Base-by-base conservation (phyloP, 2,329 filamentous ascomycete species). In the Hirsutella rhossiliensis region DNA sequence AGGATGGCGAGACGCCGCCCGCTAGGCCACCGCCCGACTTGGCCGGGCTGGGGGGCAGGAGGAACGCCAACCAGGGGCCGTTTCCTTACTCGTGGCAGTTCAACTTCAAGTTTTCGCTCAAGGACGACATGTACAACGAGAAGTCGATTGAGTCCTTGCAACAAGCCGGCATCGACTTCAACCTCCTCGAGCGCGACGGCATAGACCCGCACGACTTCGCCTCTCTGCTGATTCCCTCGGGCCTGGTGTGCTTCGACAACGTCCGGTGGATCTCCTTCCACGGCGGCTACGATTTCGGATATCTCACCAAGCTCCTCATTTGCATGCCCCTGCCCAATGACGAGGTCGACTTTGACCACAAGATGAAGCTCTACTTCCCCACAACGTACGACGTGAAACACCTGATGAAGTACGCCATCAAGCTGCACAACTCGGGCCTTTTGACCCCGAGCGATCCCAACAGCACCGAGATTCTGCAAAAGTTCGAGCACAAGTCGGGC, bases 221-320 rank as follows among this genome's bases (percentile, higher is more conserved):
- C 4, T 79, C 89, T 2, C 72, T 95, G 27, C 74, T 98, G 48
- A 94, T 94, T 45, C 89, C 86, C 41, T 97, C 92, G 2, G 92
- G 92, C 9, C 75, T 98, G 39, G 87, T 94, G 12, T 83, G 92
- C 56, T 80, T 86, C 51, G 82, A 92, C 34, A 81, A 94, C 46
- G 85, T 96, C 44, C 83, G 87, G 61, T 98, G 92, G 92, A 86
- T 98, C 50, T 94, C 87, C 4, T 97, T 97, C 66, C 92, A 98
- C 62, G 92, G 87, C 27, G 92, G 90, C 48, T 98, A 98, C 65
- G 92, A 98, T 67, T 97, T 98, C 64, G 92, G 89, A 41, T 97
- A 97, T 58, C 72, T 98, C 40, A 89, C 94, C 58, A 98, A 98
- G 67, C 80, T 96, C 46, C 81, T 98, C 61, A 82, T 86, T 45